A percentile compares a stretch with the other conserved stretches of the same genome.
These are phyloP conservation scores for Globisporangium solare DNA, from an alignment of 352 stramenopile genomes.

Conservation along the genomic window DNA sequence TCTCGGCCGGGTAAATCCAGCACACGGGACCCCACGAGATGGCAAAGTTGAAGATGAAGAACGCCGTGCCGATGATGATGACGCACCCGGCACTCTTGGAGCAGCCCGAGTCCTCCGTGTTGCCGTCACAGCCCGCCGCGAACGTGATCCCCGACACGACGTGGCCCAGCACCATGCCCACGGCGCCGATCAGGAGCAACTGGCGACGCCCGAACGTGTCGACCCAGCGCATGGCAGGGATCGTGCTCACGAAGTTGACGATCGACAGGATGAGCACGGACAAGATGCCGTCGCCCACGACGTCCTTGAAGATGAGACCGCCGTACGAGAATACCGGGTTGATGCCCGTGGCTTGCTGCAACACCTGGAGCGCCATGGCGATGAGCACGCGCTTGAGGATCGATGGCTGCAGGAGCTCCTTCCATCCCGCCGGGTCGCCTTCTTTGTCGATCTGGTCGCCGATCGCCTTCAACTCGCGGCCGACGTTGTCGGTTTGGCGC, in stretches of 20 bases:
- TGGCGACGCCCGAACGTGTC: constrained; percentile 23
- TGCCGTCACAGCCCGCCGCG: constrained; percentile 17
- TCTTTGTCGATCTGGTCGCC: constrained; percentile 23
- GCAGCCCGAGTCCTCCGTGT: constrained; percentile 3
- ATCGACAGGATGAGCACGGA: constrained; percentile 1
- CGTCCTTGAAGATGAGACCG: constrained; percentile 36
- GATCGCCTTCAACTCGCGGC: constrained; percentile 29
- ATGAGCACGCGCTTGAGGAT: constrained; percentile 25
- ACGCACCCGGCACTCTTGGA: constrained; percentile 22
- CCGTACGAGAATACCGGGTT: constrained; percentile 27
- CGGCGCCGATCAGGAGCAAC: constrained; percentile 22
- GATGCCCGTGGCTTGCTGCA: constrained; percentile 27
- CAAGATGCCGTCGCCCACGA: constrained; percentile 21
- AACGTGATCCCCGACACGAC: constrained; percentile 23
- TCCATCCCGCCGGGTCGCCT: constrained; percentile 15
- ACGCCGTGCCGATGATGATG: constrained; percentile 26
- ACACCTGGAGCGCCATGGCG: constrained; percentile 26
- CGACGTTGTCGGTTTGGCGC: constrained; percentile 16
- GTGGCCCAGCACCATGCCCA: constrained; percentile 29
- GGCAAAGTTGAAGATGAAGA: constrained; percentile 39
- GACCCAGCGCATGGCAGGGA: constrained; percentile 28
- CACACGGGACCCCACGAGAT: constrained; percentile 31
- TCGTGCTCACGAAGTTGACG: constrained; percentile 25
- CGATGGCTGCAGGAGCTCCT: constrained; percentile 20
- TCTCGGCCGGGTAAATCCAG: too few relatives aligned